A percentile compares a stretch with the other conserved stretches of the same genome.
Evolutionary conservation across 2,329 filamentous ascomycete genomes (phyloP).

Genomic region (Fusarium albosuccineum): DNA sequence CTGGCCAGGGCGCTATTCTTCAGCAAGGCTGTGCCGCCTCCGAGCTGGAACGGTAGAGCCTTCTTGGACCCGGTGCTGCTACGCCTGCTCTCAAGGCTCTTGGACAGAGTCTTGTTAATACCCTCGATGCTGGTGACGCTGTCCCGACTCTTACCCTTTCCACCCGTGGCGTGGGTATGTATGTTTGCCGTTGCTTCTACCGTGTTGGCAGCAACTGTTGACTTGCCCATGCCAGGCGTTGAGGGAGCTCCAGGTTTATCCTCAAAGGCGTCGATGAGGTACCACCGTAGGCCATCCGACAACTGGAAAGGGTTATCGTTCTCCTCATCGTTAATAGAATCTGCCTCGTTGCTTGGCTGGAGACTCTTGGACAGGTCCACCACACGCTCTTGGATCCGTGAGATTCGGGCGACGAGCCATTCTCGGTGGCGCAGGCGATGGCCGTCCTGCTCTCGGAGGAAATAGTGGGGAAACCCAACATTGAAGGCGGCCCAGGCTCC

Average conservation of each 20-base stretch:
- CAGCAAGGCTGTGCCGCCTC: conserved; percentile 55
- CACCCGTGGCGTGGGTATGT: conserved; percentile 62
- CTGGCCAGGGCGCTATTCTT: conserved; percentile 68
- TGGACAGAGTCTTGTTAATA: conserved; percentile 83
- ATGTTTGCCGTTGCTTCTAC: conserved; percentile 87
- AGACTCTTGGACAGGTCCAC: conserved; percentile 90
- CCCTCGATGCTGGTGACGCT: conserved; percentile 73
- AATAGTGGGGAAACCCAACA: conserved; percentile 96
- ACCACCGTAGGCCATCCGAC: conserved; percentile 95
- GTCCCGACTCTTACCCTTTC: conserved; percentile 60
- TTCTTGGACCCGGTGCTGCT: conserved; percentile 90
- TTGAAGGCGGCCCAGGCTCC: conserved; percentile 99
- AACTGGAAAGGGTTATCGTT: conserved; percentile 98
- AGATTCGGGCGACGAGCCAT: conserved; percentile 96
- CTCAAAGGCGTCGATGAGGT: conserved; percentile 91
- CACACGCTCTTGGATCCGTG: conserved; percentile 89
- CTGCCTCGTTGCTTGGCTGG: conserved; percentile 62
- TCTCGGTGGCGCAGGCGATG: conserved; percentile 88
- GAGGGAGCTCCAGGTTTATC: conserved; percentile 92
- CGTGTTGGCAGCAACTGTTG: conserved; percentile 87
- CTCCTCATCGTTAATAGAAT: conserved; percentile 72
- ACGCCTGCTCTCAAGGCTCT: conserved; percentile 90
- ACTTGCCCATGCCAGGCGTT: conserved; percentile 93
- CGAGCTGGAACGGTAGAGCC: conserved; percentile 68
- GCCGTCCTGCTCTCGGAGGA: conserved; percentile 90